phyloP scores from a whole-genome alignment of 1,139 yeast species.

The Kodamaea ohmeri region DNA sequence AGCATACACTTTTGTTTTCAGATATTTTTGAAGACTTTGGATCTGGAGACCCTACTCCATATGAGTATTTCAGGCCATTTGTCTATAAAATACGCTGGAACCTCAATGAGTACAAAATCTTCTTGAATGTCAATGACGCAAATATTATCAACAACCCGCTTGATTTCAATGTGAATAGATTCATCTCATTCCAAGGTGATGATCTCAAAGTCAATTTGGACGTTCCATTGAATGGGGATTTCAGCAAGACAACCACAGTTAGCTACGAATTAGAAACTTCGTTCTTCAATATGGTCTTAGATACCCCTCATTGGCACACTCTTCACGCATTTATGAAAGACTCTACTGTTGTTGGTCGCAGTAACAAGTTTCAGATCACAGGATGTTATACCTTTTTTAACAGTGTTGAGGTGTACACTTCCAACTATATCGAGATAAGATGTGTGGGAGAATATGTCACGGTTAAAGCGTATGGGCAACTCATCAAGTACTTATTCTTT shows the following conservation, averaged over 20 bases:
- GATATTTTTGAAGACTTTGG: slow-evolving; percentile 78
- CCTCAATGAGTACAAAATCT: slow-evolving; percentile 54
- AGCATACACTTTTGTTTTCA: slow-evolving; percentile 71
- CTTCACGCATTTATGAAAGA: slow-evolving; percentile 64
- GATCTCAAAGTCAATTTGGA: slow-evolving; percentile 44
- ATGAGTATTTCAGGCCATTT: slow-evolving; percentile 74
- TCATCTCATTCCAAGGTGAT: slow-evolving; percentile 69
- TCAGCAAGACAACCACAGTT: slow-evolving; percentile 55
- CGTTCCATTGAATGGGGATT: slow-evolving; percentile 63
- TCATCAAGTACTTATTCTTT: slow-evolving; percentile 71
- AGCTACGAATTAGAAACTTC: slow-evolving; percentile 57
- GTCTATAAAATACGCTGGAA: slow-evolving; percentile 63
- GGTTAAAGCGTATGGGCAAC: slow-evolving; percentile 73
- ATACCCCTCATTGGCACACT: slow-evolving; percentile 93
- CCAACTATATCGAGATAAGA: slow-evolving; percentile 66
- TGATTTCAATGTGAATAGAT: slow-evolving; percentile 77
- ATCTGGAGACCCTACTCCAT: slow-evolving; percentile 68
- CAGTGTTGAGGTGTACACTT: slow-evolving; percentile 58
- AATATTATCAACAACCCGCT: slow-evolving; percentile 87
- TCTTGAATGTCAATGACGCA: slow-evolving; percentile 76
- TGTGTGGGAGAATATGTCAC: slow-evolving; percentile 67
- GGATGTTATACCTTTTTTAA: slow-evolving; percentile 69
- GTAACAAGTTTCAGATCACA: slow-evolving; percentile 55
- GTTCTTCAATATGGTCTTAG: slow-evolving; percentile 57
- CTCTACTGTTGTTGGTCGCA: slow-evolving; percentile 60